Evolutionary conservation across 805 yeast genomes (phyloP).

Genomic region (Saccharomycopsis javanensis): DNA sequence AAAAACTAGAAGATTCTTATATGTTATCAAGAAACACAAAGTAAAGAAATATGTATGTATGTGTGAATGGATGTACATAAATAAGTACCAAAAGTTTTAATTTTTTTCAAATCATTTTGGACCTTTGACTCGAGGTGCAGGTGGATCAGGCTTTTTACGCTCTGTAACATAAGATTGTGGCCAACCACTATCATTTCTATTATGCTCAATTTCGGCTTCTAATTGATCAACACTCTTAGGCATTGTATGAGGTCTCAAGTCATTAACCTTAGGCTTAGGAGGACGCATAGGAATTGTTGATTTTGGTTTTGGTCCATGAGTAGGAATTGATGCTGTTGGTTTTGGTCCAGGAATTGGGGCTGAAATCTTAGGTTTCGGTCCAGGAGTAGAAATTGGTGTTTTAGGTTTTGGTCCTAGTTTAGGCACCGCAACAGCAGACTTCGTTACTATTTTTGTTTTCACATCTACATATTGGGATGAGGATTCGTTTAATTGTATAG

Average conservation of each 20-base stretch:
- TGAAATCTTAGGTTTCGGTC: constrained; percentile 3
- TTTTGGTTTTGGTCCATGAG: not conserved
- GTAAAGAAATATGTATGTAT: too few species aligned
- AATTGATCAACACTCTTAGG: not conserved
- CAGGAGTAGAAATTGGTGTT: constrained; percentile 19
- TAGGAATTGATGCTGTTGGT: not conserved
- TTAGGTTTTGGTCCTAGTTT: constrained; percentile 29
- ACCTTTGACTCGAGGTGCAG: not conserved
- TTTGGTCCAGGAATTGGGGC: not conserved
- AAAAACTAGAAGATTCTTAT: too few species aligned
- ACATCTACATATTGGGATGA: not conserved
- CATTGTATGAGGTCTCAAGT: not conserved
- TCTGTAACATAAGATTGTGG: not conserved
- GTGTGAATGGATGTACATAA: too few species aligned
- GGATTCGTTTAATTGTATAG: not conserved
- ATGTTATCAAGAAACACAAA: too few species aligned
- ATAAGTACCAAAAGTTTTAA: not conserved
- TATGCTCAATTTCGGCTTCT: not conserved
- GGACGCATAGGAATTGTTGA: not conserved
- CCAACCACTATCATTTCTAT: not conserved
- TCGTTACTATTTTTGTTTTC: constrained; percentile 26
- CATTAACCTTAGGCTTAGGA: not conserved
- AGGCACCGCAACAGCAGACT: constrained; percentile 13
- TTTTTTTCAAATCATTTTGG: not conserved
- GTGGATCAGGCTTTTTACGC: not conserved